phyloP scores from a whole-genome alignment of 306 rosid species.

The Corylus americana region DNA sequence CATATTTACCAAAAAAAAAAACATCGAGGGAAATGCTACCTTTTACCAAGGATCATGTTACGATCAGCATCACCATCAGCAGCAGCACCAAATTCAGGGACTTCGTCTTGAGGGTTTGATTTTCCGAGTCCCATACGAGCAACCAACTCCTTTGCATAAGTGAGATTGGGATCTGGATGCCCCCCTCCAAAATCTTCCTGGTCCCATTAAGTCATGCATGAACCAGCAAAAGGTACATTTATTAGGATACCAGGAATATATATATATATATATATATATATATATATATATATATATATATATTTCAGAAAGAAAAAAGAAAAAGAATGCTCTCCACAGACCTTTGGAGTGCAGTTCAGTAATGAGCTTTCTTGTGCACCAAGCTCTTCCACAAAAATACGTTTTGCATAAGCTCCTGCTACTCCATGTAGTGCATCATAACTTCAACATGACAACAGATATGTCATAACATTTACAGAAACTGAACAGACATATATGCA shows the following conservation, averaged over 20 bases:
- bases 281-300: not conserved
- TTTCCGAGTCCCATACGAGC: conserved; percentile 88
- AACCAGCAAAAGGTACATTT: conserved; percentile 5
- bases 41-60: conserved; percentile 97
- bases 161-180: conserved; percentile 98
- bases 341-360: conserved; percentile 94
- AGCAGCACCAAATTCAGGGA: conserved; percentile 99
- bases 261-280: not conserved
- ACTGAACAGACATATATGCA: not conserved
- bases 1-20: conserved; percentile 16
- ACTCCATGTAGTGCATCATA: conserved; percentile 91
- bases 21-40: conserved; percentile 43
- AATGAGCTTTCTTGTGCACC: conserved; percentile 94
- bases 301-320: not conserved
- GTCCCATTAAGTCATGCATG: conserved; percentile 31
- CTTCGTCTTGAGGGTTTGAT: conserved; percentile 65
- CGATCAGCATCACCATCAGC: conserved; percentile 99
- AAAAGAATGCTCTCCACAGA: conserved; percentile 20
- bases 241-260: not conserved
- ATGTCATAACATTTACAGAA: conserved; percentile 7
- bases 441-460: conserved; percentile 43
- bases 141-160: conserved; percentile 98
- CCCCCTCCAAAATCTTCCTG: conserved; percentile 99
- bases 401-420: conserved; percentile 94
- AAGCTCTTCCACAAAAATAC: conserved; percentile 96